phyloP scores from a whole-genome alignment of 495 filamentous ascomycete species.

The Trichocladium uniseriatum region DNA sequence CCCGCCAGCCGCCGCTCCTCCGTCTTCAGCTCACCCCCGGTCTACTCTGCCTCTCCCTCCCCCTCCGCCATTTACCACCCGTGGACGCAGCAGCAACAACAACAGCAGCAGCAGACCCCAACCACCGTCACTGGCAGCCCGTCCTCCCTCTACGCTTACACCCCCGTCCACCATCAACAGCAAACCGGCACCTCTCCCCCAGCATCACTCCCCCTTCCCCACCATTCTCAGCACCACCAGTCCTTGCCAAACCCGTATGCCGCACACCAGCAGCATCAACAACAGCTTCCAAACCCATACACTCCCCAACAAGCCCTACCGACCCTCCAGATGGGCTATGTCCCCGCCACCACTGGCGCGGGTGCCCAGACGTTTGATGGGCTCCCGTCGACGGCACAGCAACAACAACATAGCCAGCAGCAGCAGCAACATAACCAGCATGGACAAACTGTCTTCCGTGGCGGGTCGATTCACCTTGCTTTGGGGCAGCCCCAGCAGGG shows the following conservation, averaged over 20 bases:
- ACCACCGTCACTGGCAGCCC: not conserved
- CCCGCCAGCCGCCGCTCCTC: slow-evolving; percentile 3
- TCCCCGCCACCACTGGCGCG: no score
- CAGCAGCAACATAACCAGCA: not conserved
- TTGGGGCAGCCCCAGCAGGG: not conserved
- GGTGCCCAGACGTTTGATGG: no score
- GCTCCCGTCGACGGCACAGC: no score
- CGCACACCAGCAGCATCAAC: not conserved
- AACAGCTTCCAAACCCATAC: not conserved
- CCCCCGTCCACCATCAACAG: no score
- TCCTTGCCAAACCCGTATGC: not conserved
- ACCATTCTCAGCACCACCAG: no score
- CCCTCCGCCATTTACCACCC: not conserved
- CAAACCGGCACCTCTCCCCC: no score
- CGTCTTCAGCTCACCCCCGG: not conserved
- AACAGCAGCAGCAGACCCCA: slow-evolving; percentile 10
- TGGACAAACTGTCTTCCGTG: no score
- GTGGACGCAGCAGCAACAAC: slow-evolving; percentile 10
- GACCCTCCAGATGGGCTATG: no score
- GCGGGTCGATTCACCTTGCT: no score
- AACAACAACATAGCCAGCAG: not conserved
- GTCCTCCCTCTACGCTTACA: not conserved
- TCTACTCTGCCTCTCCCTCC: not conserved
- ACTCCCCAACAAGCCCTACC: not conserved
- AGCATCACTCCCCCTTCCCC: no score